A percentile compares a stretch with the other conserved stretches of the same genome.
Evolutionary conservation across 1,284 basidiomycete genomes (phyloP).

Genomic region (Salmacisia buchloeana): DNA sequence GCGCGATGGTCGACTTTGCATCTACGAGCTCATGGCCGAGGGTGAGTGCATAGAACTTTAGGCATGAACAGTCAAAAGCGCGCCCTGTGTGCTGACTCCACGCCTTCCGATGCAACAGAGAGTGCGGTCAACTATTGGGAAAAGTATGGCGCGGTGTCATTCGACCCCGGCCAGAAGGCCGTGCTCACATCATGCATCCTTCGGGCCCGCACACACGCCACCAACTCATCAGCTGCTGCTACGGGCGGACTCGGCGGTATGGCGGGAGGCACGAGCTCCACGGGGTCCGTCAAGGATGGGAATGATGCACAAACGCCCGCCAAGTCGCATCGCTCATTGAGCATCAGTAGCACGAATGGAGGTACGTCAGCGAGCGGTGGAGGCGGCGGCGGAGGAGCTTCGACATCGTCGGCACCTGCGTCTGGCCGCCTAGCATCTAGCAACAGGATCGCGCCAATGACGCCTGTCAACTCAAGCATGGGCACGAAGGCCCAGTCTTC

Average conservation of each 20-base stretch:
- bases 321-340: neutral
- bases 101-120: constrained; percentile 64
- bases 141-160: constrained; percentile 55
- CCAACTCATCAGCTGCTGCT: neutral
- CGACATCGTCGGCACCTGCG: constrained; percentile 2
- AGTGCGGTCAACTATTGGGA: constrained; percentile 97
- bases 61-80: neutral
- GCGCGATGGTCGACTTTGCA: constrained; percentile 82
- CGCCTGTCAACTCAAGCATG: neutral
- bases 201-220: constrained; percentile 7
- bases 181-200: constrained; percentile 89
- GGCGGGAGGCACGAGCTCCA: constrained; percentile 7
- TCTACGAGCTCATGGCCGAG: constrained; percentile 72
- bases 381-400: neutral
- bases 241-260: constrained; percentile 12
- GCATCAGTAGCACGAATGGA: neutral
- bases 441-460: neutral
- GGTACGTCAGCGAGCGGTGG: neutral
- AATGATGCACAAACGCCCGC: constrained; percentile 21
- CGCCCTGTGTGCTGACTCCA: neutral
- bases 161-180: constrained; percentile 73
- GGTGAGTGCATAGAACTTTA: neutral
- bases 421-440: neutral
- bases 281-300: neutral
- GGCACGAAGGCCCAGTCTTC: neutral